Evolutionary conservation across 345 rosid species (phyloP).

Genomic region (Linum trigynum): DNA sequence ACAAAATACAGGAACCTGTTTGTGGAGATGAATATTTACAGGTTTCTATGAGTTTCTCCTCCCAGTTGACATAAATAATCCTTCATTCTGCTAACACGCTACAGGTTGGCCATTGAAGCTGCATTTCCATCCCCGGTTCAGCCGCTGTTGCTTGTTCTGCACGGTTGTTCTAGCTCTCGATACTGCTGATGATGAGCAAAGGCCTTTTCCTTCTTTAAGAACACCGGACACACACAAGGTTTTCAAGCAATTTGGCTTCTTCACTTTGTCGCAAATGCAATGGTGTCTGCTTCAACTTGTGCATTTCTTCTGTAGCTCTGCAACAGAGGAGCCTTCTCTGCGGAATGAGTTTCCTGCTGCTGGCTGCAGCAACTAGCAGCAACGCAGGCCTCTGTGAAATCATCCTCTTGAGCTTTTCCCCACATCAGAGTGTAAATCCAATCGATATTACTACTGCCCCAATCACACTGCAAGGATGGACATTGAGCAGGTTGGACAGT

Average conservation of each 20-base stretch:
- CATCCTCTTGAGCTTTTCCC: background rate
- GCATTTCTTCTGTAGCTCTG: background rate
- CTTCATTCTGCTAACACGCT: too few species aligned
- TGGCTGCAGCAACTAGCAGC: background rate
- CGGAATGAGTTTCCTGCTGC: background rate
- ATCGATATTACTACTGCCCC: background rate
- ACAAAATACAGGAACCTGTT: too few species aligned
- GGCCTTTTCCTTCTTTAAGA: background rate
- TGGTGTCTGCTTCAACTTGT: background rate
- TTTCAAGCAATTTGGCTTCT: background rate
- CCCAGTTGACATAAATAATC: too few species aligned
- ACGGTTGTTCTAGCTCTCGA: too few species aligned
- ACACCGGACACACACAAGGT: background rate
- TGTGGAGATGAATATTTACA: too few species aligned
- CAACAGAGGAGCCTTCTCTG: background rate
- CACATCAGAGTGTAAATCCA: background rate
- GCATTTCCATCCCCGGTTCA: too few species aligned
- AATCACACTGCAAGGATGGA: background rate
- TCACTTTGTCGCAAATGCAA: background rate
- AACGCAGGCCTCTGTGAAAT: background rate
- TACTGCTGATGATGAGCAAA: too few species aligned
- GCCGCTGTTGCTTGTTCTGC: too few species aligned
- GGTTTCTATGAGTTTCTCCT: too few species aligned
- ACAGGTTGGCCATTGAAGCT: too few species aligned
- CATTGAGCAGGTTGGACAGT: too few species aligned